A percentile compares a stretch with the other conserved stretches of the same genome.
Evolutionary conservation across 2,329 filamentous ascomycete genomes (phyloP).

Genomic region (Colletotrichum gloeosporioides): DNA sequence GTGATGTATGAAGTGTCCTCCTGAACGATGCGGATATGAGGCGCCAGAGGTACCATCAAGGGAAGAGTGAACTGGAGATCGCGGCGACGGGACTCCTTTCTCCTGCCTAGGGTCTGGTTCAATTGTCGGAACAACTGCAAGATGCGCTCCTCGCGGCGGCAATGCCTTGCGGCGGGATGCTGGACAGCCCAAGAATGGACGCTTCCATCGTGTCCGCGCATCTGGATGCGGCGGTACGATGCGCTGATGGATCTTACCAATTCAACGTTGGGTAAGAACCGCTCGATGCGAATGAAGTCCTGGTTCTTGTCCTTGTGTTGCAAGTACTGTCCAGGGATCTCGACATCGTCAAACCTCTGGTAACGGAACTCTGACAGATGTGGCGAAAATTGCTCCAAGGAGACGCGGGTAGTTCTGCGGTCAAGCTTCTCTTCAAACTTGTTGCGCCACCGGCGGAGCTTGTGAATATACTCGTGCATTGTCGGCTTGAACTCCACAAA

Average conservation of each 20-base stretch:
- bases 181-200: conserved; percentile 97
- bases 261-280: conserved; percentile 94
- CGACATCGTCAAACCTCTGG: conserved; percentile 97
- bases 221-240: conserved; percentile 91
- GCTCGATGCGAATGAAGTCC: conserved; percentile 96
- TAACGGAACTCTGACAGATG: conserved; percentile 97
- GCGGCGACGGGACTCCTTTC: conserved; percentile 92
- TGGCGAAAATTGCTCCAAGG: conserved; percentile 85
- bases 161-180: conserved; percentile 91
- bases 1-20: conserved; percentile 95
- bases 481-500: conserved; percentile 95
- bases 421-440: conserved; percentile 98
- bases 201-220: conserved; percentile 96
- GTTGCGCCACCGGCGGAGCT: conserved; percentile 92
- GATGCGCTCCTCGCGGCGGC: conserved; percentile 91
- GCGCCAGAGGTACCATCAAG: conserved; percentile 92
- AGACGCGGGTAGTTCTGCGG: conserved; percentile 73
- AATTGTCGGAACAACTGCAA: conserved; percentile 96
- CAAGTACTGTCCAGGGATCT: conserved; percentile 95
- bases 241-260: conserved; percentile 88
- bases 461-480: conserved; percentile 98
- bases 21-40: conserved; percentile 92
- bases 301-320: conserved; percentile 99
- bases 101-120: conserved; percentile 88
- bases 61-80: conserved; percentile 97